Percentiles rank a stretch among this genome's conserved stretches.
These are phyloP conservation scores for Tilletia indica DNA, from an alignment of 1,284 basidiomycete genomes.

Conservation along the genomic window DNA sequence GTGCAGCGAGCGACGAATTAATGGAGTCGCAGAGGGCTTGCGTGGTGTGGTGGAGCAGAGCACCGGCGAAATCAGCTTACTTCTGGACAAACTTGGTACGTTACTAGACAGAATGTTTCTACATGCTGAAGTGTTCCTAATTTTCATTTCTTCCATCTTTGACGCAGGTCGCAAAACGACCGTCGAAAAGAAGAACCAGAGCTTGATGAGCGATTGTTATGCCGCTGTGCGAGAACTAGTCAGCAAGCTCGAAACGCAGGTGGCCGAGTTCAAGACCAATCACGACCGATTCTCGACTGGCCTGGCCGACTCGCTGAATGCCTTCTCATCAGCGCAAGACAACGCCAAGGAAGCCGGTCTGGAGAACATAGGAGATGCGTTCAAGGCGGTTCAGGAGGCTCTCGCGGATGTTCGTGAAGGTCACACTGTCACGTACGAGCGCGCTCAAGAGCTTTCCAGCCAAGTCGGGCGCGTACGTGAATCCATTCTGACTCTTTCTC, in stretches of 20 bases:
- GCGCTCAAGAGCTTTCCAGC: no score
- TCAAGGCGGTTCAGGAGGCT: no score
- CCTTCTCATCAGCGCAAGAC: slow-evolving; percentile 58
- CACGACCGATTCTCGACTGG: slow-evolving; percentile 63
- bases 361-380: no score
- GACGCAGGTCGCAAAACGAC: slow-evolving; percentile 57
- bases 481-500: no score
- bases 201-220: slow-evolving; percentile 67
- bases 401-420: no score
- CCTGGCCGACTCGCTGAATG: slow-evolving; percentile 55
- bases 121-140: no score
- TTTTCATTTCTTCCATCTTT: not conserved
- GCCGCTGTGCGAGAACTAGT: slow-evolving; percentile 64
- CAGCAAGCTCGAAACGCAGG: slow-evolving; percentile 63
- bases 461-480: no score
- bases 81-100: slow-evolving; percentile 82
- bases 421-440: no score
- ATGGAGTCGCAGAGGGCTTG: slow-evolving; percentile 70
- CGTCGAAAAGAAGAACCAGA: slow-evolving; percentile 68
- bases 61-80: slow-evolving; percentile 68
- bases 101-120: not conserved
- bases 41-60: slow-evolving; percentile 69
- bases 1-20: slow-evolving; percentile 70
- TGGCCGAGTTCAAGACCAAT: slow-evolving; percentile 67
- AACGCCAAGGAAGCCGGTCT: no score